Conservation (phyloP, 1,284 basidiomycete species). For the Porogramme epimiltina region DNA sequence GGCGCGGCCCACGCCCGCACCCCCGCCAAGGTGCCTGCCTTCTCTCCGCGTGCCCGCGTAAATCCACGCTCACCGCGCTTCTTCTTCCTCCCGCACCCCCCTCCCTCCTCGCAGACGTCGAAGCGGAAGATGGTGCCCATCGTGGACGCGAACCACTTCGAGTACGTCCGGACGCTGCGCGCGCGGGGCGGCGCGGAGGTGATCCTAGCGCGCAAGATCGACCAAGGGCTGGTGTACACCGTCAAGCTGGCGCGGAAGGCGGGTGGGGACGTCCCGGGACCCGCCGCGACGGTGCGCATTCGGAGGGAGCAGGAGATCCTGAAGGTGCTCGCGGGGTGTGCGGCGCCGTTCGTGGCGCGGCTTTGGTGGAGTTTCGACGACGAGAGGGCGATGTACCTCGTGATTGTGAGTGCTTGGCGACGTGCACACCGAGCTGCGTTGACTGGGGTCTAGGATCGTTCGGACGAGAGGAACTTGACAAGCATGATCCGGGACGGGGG, state of each 20-base stretch:
- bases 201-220: constrained; percentile 20
- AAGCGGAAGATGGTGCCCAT: not conserved
- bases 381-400: constrained; percentile 58
- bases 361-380: constrained; percentile 71
- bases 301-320: constrained; percentile 62
- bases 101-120: no score
- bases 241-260: constrained; percentile 66
- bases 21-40: constrained; percentile 5
- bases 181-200: constrained; percentile 11
- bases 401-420: constrained; percentile 41
- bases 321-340: constrained; percentile 49
- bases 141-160: constrained; percentile 21
- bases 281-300: constrained; percentile 45
- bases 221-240: constrained; percentile 44
- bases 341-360: constrained; percentile 61
- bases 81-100: no score
- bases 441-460: constrained; percentile 20
- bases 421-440: not conserved
- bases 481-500: constrained; percentile 18
- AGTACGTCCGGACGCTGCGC: constrained; percentile 19
- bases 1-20: not conserved
- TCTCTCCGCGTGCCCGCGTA: no score
- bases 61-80: no score
- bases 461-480: constrained; percentile 19
- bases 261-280: constrained; percentile 42